Evolutionary conservation across 1,284 basidiomycete genomes (phyloP), one percentile per base, ranked within the genome.

Genomic region (Ceratorhiza oryzae-sativae): DNA sequence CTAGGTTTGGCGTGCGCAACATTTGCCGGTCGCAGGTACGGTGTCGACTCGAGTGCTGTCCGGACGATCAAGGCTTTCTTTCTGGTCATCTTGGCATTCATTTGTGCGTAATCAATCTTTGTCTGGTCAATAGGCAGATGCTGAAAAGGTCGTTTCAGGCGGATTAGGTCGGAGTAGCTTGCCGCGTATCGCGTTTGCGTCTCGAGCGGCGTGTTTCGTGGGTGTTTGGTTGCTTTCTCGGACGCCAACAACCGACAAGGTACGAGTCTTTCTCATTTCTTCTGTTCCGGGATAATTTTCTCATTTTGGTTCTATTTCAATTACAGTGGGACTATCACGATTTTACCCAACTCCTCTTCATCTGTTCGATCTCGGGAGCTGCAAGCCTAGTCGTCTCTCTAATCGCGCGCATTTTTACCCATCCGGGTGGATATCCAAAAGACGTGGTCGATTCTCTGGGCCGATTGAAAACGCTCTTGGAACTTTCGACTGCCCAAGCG

Each of bases 221-320:
- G 82, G 83, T 0, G 80, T 85, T 32, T 86, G 83, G 83, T 74
- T 85, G 36, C 77, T 86, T 20, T 84, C 84, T 5, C 78, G 76
- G 15, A 77, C 83, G 61, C 77, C 80, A 30, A 82, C 81, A 18
- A 58, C 75, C 9, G 73, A 74, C 10, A 77, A 79, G 20, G 83
- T 84, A 74, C 74, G 79, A 77, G 15, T 63, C 25, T 10, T 41
- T 20, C 10, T 1, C 39, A 27, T 13, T 60, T 23, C 39, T 46
- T 20, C 23, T 32, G 36, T 13, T 51, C 39, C 25, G 18, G 32
- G 23, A 41, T 48, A 30, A 20, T 27, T 8, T 9, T 48, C n/a
- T 27, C 41, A 53, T 45, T 45, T n/a, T 10, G 39, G 25, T 13
- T 3, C 56, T 68, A 3, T 45, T 9, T 65, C 15, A 27, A 27